Evolutionary conservation across 228 moss, liverwort and hornwort species (phyloP), one percentile per base, ranked within the genome.

Genomic region (Sphagnum magellanicum): DNA sequence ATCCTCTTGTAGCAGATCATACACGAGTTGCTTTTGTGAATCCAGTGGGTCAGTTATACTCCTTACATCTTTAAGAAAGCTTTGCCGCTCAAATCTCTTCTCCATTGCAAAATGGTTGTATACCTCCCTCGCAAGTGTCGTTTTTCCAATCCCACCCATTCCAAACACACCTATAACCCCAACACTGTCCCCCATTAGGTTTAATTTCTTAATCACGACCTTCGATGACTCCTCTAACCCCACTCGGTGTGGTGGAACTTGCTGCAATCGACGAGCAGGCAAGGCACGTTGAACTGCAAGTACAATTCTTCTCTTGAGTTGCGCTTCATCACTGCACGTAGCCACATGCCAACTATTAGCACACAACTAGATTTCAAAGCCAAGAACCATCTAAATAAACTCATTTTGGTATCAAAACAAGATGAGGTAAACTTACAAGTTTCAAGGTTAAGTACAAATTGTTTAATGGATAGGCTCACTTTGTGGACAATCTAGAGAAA

Each of bases 141-240:
- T 80, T 52, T 83, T 83, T 1, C 83, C 79, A n/a, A 83, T 65
- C 0, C 83, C 83, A 8, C 83, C 79, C 77, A 72, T 74, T 66
- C 83, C 83, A 16, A 68, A 68, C 8, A 83, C 70, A 60, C 79
- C 77, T 0, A 70, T 6, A 63, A 83, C 67, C 0, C 59, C 77
- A 53, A 79, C 67, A 55, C 1, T 68, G 4, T 83, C 83, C 51
- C 62, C 51, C 51, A 13, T 63, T 50, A 5, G 49, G 62, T 70
- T 50, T 15, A 70, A 8, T 51, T 32, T 7, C 49, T 14, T 14
- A 52, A 53, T 16, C 16, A 53, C 70, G 0, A 50, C 32, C 16
- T 70, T 53, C 5, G 9, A 7, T 1, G 70, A 61, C 3, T 70
- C 63, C 51, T 52, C 4, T 5, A 70, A 32, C 16, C 61, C 70